Base-by-base conservation (phyloP, 192 early-diverging fungal genomes). In the Tieghemiomyces parasiticus region DNA sequence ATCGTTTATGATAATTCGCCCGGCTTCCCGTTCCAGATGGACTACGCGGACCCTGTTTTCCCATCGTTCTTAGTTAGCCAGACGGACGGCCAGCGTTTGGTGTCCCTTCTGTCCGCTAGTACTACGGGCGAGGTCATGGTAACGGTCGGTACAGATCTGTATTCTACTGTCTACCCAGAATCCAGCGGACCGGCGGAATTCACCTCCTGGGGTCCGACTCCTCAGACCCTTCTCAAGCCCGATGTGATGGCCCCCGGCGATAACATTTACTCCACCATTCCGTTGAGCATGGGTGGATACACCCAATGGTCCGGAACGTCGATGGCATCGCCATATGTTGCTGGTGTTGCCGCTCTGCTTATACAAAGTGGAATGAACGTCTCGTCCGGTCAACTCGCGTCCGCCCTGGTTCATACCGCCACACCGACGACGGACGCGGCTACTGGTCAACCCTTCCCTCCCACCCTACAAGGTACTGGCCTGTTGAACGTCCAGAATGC, bases 311-410 rank as follows among this genome's bases (percentile, higher is more conserved):
- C 65, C 22, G 74, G 74, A 24, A 74, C 74, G 1, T 61, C 58
- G 20, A 74, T 76, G 67, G 61, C 74, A 4, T 34, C 67, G 19
- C 74, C 74, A 28, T 65, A 76, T 46, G 73, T 70, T 33, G 64
- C 65, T 33, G 72, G 76, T 35, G 65, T 64, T 22, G 49, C 49
- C 28, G 49, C 49, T 9, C 49, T 51, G 6, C 28, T 51, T 8
- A 13, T 51, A 22, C 24, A 51, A n/a, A n/a, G n/a, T n/a, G n/a
- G n/a, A n/a, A n/a, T n/a, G n/a, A n/a, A n/a, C n/a, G n/a, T n/a
- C n/a, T n/a, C n/a, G n/a, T n/a, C n/a, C n/a, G n/a, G n/a, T n/a
- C n/a, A n/a, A n/a, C n/a, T n/a, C n/a, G n/a, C n/a, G n/a, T n/a
- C n/a, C n/a, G n/a, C n/a, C n/a, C n/a, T n/a, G n/a, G n/a, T n/a